These are phyloP conservation scores for Alternaria sp. DNA, from an alignment of 2,329 filamentous ascomycete species.

Conservation along the genomic window DNA sequence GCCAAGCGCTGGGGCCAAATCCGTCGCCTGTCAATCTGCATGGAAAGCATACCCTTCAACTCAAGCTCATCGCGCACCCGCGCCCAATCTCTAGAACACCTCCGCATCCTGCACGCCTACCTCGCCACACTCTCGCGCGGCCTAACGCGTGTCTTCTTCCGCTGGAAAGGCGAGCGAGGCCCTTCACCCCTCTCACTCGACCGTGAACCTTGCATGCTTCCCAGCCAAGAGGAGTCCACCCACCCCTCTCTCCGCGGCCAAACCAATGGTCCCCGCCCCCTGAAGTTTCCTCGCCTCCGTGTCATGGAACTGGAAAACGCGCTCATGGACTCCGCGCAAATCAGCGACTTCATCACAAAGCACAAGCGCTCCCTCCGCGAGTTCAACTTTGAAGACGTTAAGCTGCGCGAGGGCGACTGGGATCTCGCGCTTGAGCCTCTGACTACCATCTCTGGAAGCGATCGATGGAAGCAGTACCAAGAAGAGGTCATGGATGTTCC, in stretches of 20 bases:
- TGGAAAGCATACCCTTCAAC: constrained; percentile 71
- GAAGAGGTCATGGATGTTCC: constrained; percentile 52
- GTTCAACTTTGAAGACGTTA: constrained; percentile 80
- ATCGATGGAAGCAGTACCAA: constrained; percentile 51
- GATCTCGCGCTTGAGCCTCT: constrained; percentile 81
- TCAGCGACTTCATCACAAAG: constrained; percentile 69
- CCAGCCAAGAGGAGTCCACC: constrained; percentile 48
- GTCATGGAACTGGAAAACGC: constrained; percentile 76
- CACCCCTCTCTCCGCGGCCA: constrained; percentile 42
- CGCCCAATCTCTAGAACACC: constrained; percentile 69
- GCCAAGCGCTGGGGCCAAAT: constrained; percentile 79
- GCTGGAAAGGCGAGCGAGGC: constrained; percentile 75
- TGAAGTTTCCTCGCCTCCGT: constrained; percentile 70
- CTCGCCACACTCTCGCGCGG: constrained; percentile 71
- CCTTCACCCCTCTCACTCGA: constrained; percentile 75
- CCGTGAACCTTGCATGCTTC: constrained; percentile 72
- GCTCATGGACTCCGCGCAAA: constrained; percentile 72
- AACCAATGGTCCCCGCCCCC: constrained; percentile 49
- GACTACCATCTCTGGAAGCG: constrained; percentile 53
- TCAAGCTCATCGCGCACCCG: constrained; percentile 58
- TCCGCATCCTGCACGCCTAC: constrained; percentile 75
- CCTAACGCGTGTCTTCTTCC: constrained; percentile 75
- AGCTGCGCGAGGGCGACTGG: constrained; percentile 75
- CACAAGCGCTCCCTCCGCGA: constrained; percentile 74
- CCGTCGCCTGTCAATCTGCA: constrained; percentile 72